Conservation (phyloP, 768 basidiomycete species). For the Steccherinum ochraceum region DNA sequence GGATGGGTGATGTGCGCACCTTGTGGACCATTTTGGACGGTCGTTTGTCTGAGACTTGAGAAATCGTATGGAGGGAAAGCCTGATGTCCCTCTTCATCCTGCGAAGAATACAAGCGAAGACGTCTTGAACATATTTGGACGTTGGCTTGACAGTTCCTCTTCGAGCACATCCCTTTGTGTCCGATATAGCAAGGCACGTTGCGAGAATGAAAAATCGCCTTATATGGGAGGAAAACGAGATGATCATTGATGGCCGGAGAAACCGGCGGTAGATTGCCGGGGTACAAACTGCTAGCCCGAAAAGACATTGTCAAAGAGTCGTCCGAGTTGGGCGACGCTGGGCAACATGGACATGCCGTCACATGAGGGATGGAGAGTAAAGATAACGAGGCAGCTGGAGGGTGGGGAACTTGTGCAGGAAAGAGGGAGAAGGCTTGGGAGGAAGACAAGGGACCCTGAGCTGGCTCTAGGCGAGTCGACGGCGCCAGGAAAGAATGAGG, state of each 20-base stretch:
- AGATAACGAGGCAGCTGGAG: neutral
- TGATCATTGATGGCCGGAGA: neutral
- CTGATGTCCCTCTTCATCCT: neutral
- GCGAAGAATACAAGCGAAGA: neutral
- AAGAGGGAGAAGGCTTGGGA: too few species aligned
- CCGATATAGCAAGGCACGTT: neutral
- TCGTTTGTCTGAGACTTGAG: neutral
- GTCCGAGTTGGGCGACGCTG: neutral
- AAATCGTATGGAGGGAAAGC: neutral
- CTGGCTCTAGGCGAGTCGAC: too few species aligned
- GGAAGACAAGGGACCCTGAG: neutral
- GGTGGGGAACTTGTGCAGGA: too few species aligned
- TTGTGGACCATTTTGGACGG: neutral
- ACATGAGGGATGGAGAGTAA: neutral
- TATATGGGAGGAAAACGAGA: neutral
- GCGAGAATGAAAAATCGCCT: neutral
- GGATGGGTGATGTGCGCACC: neutral
- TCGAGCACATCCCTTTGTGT: neutral
- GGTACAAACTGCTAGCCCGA: neutral
- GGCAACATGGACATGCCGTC: neutral
- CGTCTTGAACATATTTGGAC: neutral
- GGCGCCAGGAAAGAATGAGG: too few species aligned
- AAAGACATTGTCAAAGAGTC: neutral
- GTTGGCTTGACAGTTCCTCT: neutral
- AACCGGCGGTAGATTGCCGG: neutral